These are phyloP conservation scores for Apocynum venetum DNA, from an alignment of 257 asterid species.

Conservation along the genomic window DNA sequence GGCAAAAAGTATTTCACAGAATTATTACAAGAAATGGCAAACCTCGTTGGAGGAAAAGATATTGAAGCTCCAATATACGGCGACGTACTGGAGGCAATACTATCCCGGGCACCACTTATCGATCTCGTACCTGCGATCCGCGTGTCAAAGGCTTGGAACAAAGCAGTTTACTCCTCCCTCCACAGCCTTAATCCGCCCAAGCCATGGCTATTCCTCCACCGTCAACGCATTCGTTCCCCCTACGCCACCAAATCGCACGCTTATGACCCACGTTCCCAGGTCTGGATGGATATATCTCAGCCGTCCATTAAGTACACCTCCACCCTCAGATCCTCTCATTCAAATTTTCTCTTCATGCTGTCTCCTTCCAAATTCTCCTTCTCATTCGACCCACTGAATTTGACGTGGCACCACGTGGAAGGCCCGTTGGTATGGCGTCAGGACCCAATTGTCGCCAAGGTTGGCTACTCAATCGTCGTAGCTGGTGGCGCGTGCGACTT, in stretches of 20 bases:
- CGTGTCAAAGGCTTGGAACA: conserved; percentile 58
- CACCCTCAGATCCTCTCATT: conserved; percentile 46
- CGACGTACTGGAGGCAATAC: conserved; percentile 44
- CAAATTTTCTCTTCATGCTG: conserved; percentile 51
- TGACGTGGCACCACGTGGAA: conserved; percentile 46
- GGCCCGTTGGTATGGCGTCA: conserved; percentile 55
- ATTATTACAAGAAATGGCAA: neutral
- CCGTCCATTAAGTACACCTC: conserved; percentile 32
- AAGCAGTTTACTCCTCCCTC: conserved; percentile 58
- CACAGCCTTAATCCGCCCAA: conserved; percentile 38
- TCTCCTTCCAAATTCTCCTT: conserved; percentile 47
- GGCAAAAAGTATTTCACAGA: too few relatives aligned
- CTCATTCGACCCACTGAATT: conserved; percentile 53
- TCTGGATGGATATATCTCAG: conserved; percentile 43
- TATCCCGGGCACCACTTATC: conserved; percentile 58
- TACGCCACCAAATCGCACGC: conserved; percentile 37
- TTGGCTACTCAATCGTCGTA: conserved; percentile 44
- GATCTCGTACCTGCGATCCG: conserved; percentile 46
- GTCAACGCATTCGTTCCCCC: conserved; percentile 42
- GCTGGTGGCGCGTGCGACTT: conserved; percentile 83
- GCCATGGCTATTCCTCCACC: conserved; percentile 72
- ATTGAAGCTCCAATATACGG: conserved; percentile 31
- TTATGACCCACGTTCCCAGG: conserved; percentile 64
- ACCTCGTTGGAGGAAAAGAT: neutral
- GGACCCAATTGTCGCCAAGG: conserved; percentile 63